Evolutionary conservation across 31 red algal species (phyloP), one percentile per base, ranked within the genome.

Genomic region (Porphyra umbilicalis): DNA sequence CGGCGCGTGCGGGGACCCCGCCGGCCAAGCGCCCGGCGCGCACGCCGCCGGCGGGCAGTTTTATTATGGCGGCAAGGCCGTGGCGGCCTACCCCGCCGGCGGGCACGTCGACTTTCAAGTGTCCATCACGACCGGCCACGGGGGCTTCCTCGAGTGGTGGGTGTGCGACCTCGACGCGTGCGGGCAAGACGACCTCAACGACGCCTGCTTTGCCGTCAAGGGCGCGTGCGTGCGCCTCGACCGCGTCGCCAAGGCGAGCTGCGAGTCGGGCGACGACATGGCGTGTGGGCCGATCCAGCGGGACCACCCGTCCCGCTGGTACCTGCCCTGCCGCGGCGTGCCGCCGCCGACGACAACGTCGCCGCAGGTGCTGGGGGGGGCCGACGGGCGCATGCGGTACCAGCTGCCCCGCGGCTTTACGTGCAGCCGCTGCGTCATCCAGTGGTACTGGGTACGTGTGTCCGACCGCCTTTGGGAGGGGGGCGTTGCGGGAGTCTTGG

Each of bases 211-310:
- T n/a, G n/a, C n/a, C n/a, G n/a, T n/a, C n/a, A n/a, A n/a, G n/a
- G n/a, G n/a, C n/a, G n/a, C n/a, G n/a, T n/a, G n/a, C n/a, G n/a
- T n/a, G n/a, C n/a, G n/a, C n/a, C n/a, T n/a, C n/a, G n/a, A n/a
- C n/a, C n/a, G n/a, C n/a, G n/a, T n/a, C n/a, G n/a, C n/a, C n/a
- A n/a, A n/a, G n/a, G n/a, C n/a, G n/a, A n/a, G n/a, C n/a, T 92
- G 90, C 75, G 90, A 92, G 39, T 78, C 40, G 14, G 90, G 90
- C 14, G 18, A 82, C 75, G 68, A 85, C 36, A 35, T 32, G 16
- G 74, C 38, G n/a, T 93, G 90, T 75, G 90, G 86, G 35, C 90
- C 90, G 40, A 88, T 93, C 77, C 86, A 93, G 76, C 77, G 75
- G 11, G 75, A 38, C 18, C 33, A 85, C 79, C 90, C 86, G 13